phyloP scores from a whole-genome alignment of 495 filamentous ascomycete genomes.

The Apodospora peruviana region DNA sequence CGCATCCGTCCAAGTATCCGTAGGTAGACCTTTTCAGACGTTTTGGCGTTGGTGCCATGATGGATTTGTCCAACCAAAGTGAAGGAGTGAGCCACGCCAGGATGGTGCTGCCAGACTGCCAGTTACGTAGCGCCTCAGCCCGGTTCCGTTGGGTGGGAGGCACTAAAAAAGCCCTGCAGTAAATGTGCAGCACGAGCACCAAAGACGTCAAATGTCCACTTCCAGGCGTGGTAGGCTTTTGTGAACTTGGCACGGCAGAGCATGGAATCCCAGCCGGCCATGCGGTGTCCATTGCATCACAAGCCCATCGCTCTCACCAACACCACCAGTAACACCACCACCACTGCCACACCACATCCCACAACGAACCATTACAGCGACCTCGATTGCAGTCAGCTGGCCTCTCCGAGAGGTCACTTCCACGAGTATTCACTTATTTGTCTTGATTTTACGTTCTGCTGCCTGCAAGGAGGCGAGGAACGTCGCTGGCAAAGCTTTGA shows the following conservation, averaged over 20 bases:
- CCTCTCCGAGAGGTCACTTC: too few species aligned
- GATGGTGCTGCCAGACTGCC: constrained; percentile 9
- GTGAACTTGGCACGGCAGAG: neutral
- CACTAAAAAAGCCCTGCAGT: neutral
- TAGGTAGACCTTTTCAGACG: too few species aligned
- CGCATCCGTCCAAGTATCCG: too few species aligned
- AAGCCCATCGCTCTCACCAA: constrained; percentile 2
- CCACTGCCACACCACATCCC: neutral
- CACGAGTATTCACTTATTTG: too few species aligned
- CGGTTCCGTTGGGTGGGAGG: neutral
- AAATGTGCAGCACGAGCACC: constrained; percentile 7
- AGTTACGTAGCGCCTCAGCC: constrained; percentile 2
- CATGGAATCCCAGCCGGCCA: neutral
- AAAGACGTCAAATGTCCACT: constrained; percentile 2
- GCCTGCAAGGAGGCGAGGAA: too few species aligned
- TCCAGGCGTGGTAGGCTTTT: constrained; percentile 1
- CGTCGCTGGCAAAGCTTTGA: too few species aligned
- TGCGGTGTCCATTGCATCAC: constrained; percentile 13
- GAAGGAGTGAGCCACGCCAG: constrained; percentile 6
- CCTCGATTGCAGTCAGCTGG: too few species aligned
- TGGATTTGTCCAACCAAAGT: constrained; percentile 5
- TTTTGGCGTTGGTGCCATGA: too few species aligned
- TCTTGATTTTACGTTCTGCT: too few species aligned
- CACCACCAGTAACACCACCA: neutral
- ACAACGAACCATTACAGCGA: too few species aligned